Evolutionary conservation across 192 early-diverging fungal genomes (phyloP).

Genomic region (Rhizophlyctis rosea): DNA sequence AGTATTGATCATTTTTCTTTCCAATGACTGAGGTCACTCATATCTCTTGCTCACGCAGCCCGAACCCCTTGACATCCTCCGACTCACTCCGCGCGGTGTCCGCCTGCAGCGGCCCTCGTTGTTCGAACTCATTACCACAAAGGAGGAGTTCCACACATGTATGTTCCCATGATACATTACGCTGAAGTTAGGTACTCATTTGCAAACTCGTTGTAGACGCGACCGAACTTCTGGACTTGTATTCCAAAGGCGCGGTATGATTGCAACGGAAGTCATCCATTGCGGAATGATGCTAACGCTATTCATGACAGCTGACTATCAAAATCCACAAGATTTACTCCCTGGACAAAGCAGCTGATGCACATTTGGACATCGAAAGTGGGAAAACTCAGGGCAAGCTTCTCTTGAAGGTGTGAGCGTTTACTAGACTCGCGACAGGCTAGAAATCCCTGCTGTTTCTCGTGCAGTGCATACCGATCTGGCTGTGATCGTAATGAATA

Average conservation of each 20-base stretch:
- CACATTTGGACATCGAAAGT: constrained; percentile 74
- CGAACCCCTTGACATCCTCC: constrained; percentile 47
- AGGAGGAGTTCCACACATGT: constrained; percentile 65
- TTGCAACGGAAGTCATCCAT: not conserved
- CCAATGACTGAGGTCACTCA: constrained; percentile 51
- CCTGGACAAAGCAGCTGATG: constrained; percentile 67
- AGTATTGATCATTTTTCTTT: no score
- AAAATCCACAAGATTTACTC: constrained; percentile 73
- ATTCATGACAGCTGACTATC: constrained; percentile 50
- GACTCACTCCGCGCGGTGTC: constrained; percentile 68
- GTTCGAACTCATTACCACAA: constrained; percentile 63
- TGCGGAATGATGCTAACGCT: not conserved
- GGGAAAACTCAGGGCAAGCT: constrained; percentile 34
- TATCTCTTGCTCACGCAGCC: constrained; percentile 44
- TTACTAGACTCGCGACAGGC: no score
- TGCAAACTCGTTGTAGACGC: constrained; percentile 30
- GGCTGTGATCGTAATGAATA: no score
- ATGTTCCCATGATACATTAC: constrained; percentile 10
- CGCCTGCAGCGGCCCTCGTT: constrained; percentile 70
- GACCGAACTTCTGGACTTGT: constrained; percentile 56
- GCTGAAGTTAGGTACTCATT: constrained; percentile 1
- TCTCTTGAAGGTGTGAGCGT: constrained; percentile 12
- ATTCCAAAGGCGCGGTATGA: constrained; percentile 42
- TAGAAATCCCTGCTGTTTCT: no score
- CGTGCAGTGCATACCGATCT: no score